Evolutionary conservation across 148 eudicot genomes (phyloP).

Genomic region (Rhododendron kiyosumense): DNA sequence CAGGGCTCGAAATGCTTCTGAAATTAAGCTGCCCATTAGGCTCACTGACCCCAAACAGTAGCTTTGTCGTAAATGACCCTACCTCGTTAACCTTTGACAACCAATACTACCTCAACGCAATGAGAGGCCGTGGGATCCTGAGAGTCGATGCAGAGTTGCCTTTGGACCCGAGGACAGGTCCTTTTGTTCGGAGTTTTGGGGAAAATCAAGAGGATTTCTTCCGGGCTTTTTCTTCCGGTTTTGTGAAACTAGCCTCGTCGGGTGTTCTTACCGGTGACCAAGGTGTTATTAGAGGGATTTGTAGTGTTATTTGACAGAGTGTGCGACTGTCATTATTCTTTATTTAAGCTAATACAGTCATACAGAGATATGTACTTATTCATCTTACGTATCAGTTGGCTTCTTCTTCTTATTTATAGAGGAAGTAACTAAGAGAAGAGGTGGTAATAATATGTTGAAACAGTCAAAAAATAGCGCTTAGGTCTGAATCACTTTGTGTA

Average conservation of each 20-base stretch:
- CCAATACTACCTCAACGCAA: constrained; percentile 28
- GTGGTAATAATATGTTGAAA: too few relatives aligned
- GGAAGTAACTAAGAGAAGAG: too few relatives aligned
- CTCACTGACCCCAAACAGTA: constrained; percentile 20
- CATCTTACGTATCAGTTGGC: neutral
- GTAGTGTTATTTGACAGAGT: constrained; percentile 19
- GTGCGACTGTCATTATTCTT: neutral
- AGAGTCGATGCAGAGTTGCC: constrained; percentile 37
- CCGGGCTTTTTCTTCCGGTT: constrained; percentile 44
- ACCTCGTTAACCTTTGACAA: constrained; percentile 43
- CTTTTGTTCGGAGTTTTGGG: constrained; percentile 28
- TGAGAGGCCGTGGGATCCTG: constrained; percentile 39
- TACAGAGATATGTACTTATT: neutral
- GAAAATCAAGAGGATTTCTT: constrained; percentile 34
- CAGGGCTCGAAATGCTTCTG: constrained; percentile 15
- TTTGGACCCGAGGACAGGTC: constrained; percentile 29
- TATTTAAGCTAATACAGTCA: too few relatives aligned
- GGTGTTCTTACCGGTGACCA: constrained; percentile 41
- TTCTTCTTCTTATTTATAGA: too few relatives aligned
- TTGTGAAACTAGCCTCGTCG: constrained; percentile 41
- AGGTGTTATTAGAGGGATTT: constrained; percentile 43
- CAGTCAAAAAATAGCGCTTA: too few relatives aligned
- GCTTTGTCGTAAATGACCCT: constrained; percentile 32
- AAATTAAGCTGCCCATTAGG: constrained; percentile 30
- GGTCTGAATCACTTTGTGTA: too few relatives aligned